Conservation (phyloP, 2,329 filamentous ascomycete species). For the Aurifilum marmelostoma region DNA sequence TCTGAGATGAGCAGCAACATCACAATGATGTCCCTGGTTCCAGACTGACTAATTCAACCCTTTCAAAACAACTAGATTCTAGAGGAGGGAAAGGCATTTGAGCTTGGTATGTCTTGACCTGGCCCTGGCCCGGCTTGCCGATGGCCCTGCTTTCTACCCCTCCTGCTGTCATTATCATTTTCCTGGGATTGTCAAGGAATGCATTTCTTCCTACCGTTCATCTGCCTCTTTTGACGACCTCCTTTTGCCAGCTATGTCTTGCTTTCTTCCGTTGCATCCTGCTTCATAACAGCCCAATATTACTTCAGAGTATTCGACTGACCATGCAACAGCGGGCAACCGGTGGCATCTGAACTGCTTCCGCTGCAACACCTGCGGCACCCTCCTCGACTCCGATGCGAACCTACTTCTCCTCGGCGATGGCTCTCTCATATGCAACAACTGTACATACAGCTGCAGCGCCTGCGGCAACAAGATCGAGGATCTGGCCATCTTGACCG, state of each 20-base stretch:
- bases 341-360: slow-evolving; percentile 99
- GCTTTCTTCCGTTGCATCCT: slow-evolving; percentile 13
- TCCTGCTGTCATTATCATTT: background rate
- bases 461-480: slow-evolving; percentile 98
- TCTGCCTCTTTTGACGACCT: slow-evolving; percentile 5
- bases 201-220: slow-evolving; percentile 4
- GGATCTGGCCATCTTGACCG: slow-evolving; percentile 94
- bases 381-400: slow-evolving; percentile 95
- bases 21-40: slow-evolving; percentile 29
- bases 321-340: slow-evolving; percentile 71
- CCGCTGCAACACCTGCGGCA: slow-evolving; percentile 93
- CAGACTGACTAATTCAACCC: slow-evolving; percentile 18
- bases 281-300: slow-evolving; percentile 30
- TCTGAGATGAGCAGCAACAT: slow-evolving; percentile 34
- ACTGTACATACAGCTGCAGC: slow-evolving; percentile 98
- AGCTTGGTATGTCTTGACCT: slow-evolving; percentile 71
- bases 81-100: slow-evolving; percentile 97
- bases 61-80: slow-evolving; percentile 68
- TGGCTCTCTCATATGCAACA: slow-evolving; percentile 97
- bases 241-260: background rate
- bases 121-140: background rate
- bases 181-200: background rate
- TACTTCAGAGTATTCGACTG: slow-evolving; percentile 30
- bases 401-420: slow-evolving; percentile 96
- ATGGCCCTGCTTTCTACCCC: slow-evolving; percentile 6